These are phyloP conservation scores for Paracoccidioides brasiliensis DNA, from an alignment of 2,329 filamentous ascomycete species.

Conservation along the genomic window DNA sequence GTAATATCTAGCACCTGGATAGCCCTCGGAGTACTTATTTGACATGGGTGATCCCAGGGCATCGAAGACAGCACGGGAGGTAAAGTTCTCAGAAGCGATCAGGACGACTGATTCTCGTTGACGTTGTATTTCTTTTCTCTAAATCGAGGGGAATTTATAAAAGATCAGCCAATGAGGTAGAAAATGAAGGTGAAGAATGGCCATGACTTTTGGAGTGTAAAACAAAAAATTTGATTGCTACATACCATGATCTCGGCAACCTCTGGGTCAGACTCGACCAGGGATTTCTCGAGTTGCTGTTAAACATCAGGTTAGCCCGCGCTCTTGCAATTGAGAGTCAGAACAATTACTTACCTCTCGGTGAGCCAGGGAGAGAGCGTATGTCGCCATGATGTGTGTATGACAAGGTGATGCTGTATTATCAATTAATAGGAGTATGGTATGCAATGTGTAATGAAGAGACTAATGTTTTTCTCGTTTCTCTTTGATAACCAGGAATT, in stretches of 20 bases:
- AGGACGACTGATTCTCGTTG: constrained; percentile 98
- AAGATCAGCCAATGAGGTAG: constrained; percentile 2
- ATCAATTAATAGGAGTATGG: not conserved
- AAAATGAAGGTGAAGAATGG: not conserved
- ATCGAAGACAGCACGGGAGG: constrained; percentile 94
- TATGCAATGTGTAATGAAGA: not conserved
- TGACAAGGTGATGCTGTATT: not conserved
- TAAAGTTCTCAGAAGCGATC: constrained; percentile 99
- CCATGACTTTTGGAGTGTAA: not conserved
- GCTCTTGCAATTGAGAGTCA: constrained; percentile 5
- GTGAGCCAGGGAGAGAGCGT: constrained; percentile 54
- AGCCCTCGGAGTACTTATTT: constrained; percentile 99
- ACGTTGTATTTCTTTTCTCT: constrained; percentile 89
- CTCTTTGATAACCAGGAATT: not conserved
- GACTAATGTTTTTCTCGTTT: not conserved
- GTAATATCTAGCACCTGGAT: constrained; percentile 96
- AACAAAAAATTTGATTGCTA: constrained; percentile 9
- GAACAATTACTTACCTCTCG: constrained; percentile 42
- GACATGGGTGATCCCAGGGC: constrained; percentile 89
- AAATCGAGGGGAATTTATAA: constrained; percentile 5
- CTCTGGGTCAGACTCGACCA: constrained; percentile 84
- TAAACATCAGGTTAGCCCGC: constrained; percentile 21
- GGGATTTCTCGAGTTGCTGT: constrained; percentile 90
- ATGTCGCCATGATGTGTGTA: constrained; percentile 34
- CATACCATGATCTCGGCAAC: constrained; percentile 92